phyloP scores from a whole-genome alignment of 1,284 basidiomycete species.

The Pseudozyma thailandica region DNA sequence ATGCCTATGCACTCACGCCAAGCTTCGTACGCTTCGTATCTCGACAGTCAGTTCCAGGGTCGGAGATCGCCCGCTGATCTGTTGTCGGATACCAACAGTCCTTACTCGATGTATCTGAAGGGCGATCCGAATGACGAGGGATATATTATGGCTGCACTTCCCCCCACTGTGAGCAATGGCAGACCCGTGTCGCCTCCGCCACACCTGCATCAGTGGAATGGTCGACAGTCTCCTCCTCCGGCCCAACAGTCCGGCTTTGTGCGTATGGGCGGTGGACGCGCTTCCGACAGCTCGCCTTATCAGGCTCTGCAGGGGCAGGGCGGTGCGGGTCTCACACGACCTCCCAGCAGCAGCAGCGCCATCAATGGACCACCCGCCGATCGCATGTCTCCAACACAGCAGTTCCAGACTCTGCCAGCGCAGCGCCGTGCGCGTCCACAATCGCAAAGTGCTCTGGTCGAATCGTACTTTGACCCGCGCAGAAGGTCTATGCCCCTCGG shows the following conservation, averaged over 20 bases:
- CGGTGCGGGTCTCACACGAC: slow-evolving; percentile 7
- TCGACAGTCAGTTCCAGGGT: slow-evolving; percentile 46
- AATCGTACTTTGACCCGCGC: slow-evolving; percentile 36
- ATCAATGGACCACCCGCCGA: too few species aligned
- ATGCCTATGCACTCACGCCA: slow-evolving; percentile 56
- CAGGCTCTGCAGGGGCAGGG: slow-evolving; percentile 17
- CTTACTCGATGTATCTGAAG: slow-evolving; percentile 50
- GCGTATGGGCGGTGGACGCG: slow-evolving; percentile 53
- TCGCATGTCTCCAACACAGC: slow-evolving; percentile 26
- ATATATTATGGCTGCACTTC: slow-evolving; percentile 60
- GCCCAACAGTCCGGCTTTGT: slow-evolving; percentile 49
- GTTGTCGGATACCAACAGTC: slow-evolving; percentile 37
- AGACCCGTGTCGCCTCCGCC: slow-evolving; percentile 31
- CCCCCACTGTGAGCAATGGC: slow-evolving; percentile 20
- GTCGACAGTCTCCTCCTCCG: slow-evolving; percentile 30
- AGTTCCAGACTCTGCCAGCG: slow-evolving; percentile 15
- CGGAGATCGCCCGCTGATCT: slow-evolving; percentile 42
- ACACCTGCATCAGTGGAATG: slow-evolving; percentile 36
- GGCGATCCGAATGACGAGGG: slow-evolving; percentile 59
- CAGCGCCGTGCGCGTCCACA: slow-evolving; percentile 29
- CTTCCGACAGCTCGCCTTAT: slow-evolving; percentile 54
- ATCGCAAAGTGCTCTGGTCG: slow-evolving; percentile 25
- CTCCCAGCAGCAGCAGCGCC: slow-evolving; percentile 30
- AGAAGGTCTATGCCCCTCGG: slow-evolving; percentile 17
- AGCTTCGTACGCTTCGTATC: slow-evolving; percentile 54